Percentiles rank a stretch among this genome's conserved stretches.
phyloP scores from a whole-genome alignment of 768 basidiomycete species.

The Cubamyces lactineus region DNA sequence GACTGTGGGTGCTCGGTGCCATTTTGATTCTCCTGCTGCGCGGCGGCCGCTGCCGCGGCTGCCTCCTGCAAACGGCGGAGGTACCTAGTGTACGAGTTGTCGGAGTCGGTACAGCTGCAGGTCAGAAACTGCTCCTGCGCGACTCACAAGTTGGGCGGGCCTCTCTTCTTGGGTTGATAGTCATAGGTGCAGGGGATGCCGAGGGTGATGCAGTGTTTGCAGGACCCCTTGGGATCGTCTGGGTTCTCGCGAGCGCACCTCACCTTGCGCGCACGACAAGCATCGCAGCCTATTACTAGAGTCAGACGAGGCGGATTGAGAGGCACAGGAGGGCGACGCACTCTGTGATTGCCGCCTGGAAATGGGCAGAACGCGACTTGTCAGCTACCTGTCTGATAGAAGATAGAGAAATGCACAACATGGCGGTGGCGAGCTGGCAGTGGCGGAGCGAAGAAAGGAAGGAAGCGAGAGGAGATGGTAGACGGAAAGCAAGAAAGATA shows the following conservation, averaged over 20 bases:
- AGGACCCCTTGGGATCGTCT: constrained; percentile 75
- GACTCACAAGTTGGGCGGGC: constrained; percentile 86
- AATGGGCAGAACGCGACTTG: constrained; percentile 38
- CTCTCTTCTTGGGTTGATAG: constrained; percentile 92
- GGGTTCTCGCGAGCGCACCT: constrained; percentile 80
- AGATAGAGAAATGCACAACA: constrained; percentile 32
- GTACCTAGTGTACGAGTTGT: constrained; percentile 50
- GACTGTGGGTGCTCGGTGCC: constrained; percentile 37
- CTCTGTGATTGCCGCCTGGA: constrained; percentile 84
- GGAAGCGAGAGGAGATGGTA: constrained; percentile 23
- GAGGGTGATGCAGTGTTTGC: constrained; percentile 86
- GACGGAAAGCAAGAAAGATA: constrained; percentile 31
- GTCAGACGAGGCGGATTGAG: constrained; percentile 32
- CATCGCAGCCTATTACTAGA: constrained; percentile 69
- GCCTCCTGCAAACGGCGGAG: constrained; percentile 79
- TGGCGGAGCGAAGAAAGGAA: constrained; percentile 1
- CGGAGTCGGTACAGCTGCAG: constrained; percentile 19
- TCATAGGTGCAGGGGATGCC: constrained; percentile 88
- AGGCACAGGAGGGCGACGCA: constrained; percentile 42
- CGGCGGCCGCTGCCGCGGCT: constrained; percentile 59
- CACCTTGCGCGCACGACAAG: constrained; percentile 85
- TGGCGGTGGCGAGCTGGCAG: constrained; percentile 27
- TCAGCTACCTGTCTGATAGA: constrained; percentile 20
- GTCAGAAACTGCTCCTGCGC: neutral
- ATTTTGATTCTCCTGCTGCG: constrained; percentile 41